Evolutionary conservation across 1,284 basidiomycete species (phyloP).

Genomic region (Naganishia sp.): DNA sequence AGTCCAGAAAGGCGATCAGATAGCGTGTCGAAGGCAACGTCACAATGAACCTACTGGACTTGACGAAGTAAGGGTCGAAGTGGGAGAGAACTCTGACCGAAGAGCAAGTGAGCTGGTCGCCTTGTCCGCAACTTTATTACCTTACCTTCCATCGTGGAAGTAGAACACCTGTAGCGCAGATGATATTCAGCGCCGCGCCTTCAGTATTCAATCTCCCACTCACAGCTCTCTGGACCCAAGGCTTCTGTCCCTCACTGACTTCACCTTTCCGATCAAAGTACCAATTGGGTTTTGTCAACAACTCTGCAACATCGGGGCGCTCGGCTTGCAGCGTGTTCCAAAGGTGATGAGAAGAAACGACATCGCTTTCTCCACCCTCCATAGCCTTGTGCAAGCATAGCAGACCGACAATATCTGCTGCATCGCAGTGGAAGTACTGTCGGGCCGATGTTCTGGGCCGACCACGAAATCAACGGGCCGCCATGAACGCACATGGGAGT

Average conservation of each 20-base stretch:
- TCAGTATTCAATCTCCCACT: neutral
- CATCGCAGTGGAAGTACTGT: conserved; percentile 54
- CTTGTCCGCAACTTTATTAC: neutral
- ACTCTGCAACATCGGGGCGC: conserved; percentile 54
- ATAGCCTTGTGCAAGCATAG: conserved; percentile 55
- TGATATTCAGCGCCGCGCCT: neutral
- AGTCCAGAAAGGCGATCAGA: neutral
- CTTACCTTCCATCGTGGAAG: conserved; percentile 36
- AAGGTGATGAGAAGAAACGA: conserved; percentile 53
- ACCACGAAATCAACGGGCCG: neutral
- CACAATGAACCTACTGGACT: conserved; percentile 35
- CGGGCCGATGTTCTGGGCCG: conserved; percentile 47
- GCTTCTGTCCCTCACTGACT: conserved; percentile 47
- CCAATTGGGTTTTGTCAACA: conserved; percentile 49
- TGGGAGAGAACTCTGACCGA: conserved; percentile 36
- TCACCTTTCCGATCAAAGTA: conserved; percentile 54
- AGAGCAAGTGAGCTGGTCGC: neutral
- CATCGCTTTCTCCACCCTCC: conserved; percentile 56
- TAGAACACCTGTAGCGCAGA: conserved; percentile 33
- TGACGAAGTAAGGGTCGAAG: conserved; percentile 50
- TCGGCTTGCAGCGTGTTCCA: conserved; percentile 55
- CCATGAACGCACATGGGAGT: neutral
- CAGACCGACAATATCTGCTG: conserved; percentile 52
- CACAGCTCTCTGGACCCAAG: conserved; percentile 41
- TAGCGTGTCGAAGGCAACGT: neutral